phyloP scores from a whole-genome alignment of 1,284 basidiomycete genomes.

The Retiboletus flavoniger region DNA sequence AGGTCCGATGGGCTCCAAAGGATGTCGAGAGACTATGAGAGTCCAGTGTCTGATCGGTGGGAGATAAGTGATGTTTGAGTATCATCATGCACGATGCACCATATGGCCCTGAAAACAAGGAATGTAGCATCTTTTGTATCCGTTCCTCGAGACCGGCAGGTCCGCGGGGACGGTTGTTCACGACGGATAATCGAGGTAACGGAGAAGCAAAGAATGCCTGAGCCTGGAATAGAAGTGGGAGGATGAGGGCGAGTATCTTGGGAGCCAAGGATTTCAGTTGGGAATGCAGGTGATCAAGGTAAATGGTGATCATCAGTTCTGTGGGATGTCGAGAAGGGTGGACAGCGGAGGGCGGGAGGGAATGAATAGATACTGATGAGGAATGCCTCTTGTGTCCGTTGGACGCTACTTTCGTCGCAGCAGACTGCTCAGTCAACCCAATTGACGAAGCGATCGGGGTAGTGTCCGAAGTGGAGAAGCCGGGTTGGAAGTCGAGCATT shows the following conservation, averaged over 20 bases:
- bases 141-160: constrained; percentile 50
- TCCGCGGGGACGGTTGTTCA: constrained; percentile 36
- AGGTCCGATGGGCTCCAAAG: constrained; percentile 63
- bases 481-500: constrained; percentile 42
- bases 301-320: constrained; percentile 60
- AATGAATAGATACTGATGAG: constrained; percentile 32
- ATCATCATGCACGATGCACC: constrained; percentile 60
- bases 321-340: constrained; percentile 45
- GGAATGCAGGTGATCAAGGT: constrained; percentile 59
- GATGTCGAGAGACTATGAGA: constrained; percentile 36
- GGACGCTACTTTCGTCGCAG: constrained; percentile 28
- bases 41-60: constrained; percentile 22
- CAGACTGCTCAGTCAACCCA: constrained; percentile 29
- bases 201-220: constrained; percentile 62
- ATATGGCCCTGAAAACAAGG: constrained; percentile 63
- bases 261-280: constrained; percentile 59
- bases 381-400: constrained; percentile 54
- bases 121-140: constrained; percentile 53
- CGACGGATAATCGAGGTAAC: constrained; percentile 61
- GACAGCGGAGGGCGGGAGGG: constrained; percentile 23
- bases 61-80: constrained; percentile 50
- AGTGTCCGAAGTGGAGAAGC: constrained; percentile 27
- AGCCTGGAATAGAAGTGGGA: constrained; percentile 70
- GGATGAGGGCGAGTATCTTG: constrained; percentile 49
- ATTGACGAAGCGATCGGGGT: constrained; percentile 26